Base-by-base conservation (phyloP, 257 asterid genomes). In the Solanum sparsipilum region DNA sequence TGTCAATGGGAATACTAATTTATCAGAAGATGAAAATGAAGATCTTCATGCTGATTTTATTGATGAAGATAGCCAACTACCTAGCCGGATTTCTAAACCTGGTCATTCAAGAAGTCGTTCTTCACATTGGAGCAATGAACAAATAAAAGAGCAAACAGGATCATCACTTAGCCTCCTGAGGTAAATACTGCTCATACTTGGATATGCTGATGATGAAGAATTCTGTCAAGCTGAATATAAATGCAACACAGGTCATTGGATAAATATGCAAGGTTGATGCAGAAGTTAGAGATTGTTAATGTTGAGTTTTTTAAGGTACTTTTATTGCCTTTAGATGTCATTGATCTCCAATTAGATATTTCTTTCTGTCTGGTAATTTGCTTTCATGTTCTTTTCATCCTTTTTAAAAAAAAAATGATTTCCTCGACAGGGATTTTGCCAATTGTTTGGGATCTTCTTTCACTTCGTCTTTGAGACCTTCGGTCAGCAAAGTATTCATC, bases 41-140 rank as follows among this genome's bases (percentile, higher is more conserved):
- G 99, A 97, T 93, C 99, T 97, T 85, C 99, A 86, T 92, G 99
- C 99, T 44, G 99, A 97, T 93, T 97, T 97, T 92, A 97, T 97
- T 83, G 99, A 97, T 34, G 99, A 97, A 95, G 99, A 97, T 90
- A 97, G 99, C 90, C 99, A 97, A 93, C 98, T 97, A 88, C 99
- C 99, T 34, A 97, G 99, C 90, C 98, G 99, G 86, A 91, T 95
- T 88, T 91, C 97, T 68, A 94, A 87, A 86, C 93, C 95, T 73
- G 91, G 91, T 88, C 94, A 87, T 89, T 91, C 91, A 89, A 93
- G 94, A 90, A 93, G 87, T 84, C 92, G 91, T 87, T 92, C 94
- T 74, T 92, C 94, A 58, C 92, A 88, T 86, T 93, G 92, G 90
- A 93, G 87, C 84, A 90, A 91, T 88, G 99, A 91, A 86, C 96